Evolutionary conservation across 805 yeast genomes (phyloP), one percentile per base, ranked within the genome.

Genomic region (Sugiyamaella marilandica): DNA sequence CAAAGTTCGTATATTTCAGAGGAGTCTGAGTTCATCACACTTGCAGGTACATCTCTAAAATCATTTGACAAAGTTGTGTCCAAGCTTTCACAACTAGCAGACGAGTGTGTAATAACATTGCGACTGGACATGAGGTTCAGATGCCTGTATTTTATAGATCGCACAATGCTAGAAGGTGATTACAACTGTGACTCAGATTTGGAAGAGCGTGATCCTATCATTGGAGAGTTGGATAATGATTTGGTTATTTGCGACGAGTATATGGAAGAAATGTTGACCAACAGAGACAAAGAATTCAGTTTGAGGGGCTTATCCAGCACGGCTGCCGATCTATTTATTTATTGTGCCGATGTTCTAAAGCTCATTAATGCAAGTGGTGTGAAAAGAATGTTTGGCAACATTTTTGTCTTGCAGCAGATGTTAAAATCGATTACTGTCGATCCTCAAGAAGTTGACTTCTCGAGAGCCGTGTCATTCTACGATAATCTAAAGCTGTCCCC

Each of bases 331-430:
- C 64, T 81, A 29, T 67, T 82, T 45, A 76, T 85, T 4, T 66
- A 65, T 32, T 84, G 82, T 18, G 77, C 86, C 3, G 70, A 70
- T 24, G 67, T 76, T 50, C 71, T 86, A 8, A 65, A 66, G 18
- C 74, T 72, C 46, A 70, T 84, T 60, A 84, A 83, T 64, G 68
- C 69, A 16, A 74, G 77, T 55, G 91, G 92, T 33, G 73, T 84
- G 51, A 76, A 78, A 59, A 77, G 79, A 58, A 70, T 85, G 55
- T 69, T 80, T 54, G 71, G 81, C 59, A 85, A 85, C 63, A 79
- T 85, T 18, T 73, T 81, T 49, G 82, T 85, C 0, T 67, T 85
- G 41, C 89, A 83, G 67, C 91, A 85, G 64, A 79, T 82, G 77
- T 73, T 85, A 52, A 75, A 85, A 54, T 80, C 79, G 54, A 74